A percentile compares a stretch with the other conserved stretches of the same genome.
Conservation (phyloP, 2,329 filamentous ascomycete species). For the Aspergillus transmontanensis region DNA sequence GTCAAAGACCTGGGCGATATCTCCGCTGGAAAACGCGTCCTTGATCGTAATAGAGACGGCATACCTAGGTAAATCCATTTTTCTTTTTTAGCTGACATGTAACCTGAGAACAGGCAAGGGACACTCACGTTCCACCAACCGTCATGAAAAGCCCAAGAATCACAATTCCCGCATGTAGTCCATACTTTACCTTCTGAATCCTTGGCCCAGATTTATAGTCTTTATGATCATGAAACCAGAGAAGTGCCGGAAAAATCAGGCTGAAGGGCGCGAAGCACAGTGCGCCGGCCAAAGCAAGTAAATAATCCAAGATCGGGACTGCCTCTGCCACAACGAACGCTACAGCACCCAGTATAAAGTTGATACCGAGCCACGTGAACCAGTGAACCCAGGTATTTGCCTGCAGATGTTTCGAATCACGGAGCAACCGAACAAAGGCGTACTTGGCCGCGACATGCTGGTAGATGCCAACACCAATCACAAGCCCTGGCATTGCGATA, state of each 20-base stretch:
- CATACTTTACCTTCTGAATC: conserved; percentile 39
- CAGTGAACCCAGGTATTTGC: conserved; percentile 55
- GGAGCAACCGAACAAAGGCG: conserved; percentile 57
- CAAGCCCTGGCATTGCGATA: conserved; percentile 10
- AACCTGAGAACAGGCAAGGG: no score
- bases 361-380: conserved; percentile 54
- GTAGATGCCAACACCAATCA: conserved; percentile 15
- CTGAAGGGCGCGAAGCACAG: conserved; percentile 56
- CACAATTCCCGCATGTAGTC: conserved; percentile 47
- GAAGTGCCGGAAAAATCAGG: conserved; percentile 50
- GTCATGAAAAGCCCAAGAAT: conserved; percentile 50
- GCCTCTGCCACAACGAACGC: conserved; percentile 56
- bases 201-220: conserved; percentile 35
- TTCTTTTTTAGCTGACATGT: no score
- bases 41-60: no score
- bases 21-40: no score
- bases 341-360: conserved; percentile 43
- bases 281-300: conserved; percentile 53
- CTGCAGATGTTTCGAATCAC: conserved; percentile 54
- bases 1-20: no score
- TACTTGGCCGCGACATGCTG: conserved; percentile 55
- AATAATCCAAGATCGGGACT: conserved; percentile 58
- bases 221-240: conserved; percentile 55
- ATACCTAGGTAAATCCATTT: no score
- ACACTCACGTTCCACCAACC: conserved; percentile 39